These are phyloP conservation scores for Taphrina pruni DNA, from an alignment of 1,139 yeast species.

Conservation along the genomic window DNA sequence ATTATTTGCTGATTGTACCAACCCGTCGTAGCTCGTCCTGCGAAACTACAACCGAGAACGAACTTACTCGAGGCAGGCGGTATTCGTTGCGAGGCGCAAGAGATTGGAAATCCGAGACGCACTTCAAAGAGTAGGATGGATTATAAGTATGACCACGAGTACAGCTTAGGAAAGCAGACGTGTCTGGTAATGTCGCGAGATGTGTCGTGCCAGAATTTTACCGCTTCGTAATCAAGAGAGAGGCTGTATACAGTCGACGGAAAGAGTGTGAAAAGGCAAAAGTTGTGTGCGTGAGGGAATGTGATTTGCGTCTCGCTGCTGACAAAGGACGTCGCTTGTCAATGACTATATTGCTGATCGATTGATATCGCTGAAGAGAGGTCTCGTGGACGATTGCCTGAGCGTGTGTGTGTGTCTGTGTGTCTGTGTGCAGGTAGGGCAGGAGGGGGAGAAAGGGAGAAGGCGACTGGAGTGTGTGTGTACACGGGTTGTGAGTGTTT, in stretches of 20 bases:
- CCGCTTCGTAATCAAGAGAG: too few relatives aligned
- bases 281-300: not conserved
- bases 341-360: not conserved
- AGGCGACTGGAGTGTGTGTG: too few relatives aligned
- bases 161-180: too few relatives aligned
- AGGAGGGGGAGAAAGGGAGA: not conserved
- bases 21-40: not conserved
- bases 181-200: too few relatives aligned
- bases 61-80: not conserved
- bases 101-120: too few relatives aligned
- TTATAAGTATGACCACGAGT: too few relatives aligned
- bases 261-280: not conserved
- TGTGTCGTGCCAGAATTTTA: too few relatives aligned
- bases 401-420: not conserved
- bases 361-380: not conserved
- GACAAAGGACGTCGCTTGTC: too few relatives aligned
- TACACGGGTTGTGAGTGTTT: slow-evolving; percentile 3
- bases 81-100: too few relatives aligned
- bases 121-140: too few relatives aligned
- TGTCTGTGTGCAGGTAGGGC: not conserved
- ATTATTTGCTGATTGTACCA: too few relatives aligned
- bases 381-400: not conserved
- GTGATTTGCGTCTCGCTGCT: too few relatives aligned
- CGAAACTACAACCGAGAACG: slow-evolving; percentile 3
- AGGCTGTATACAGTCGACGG: not conserved